Base-by-base conservation (phyloP, 192 early-diverging fungal genomes). In the Jimgerdemannia lactiflua region DNA sequence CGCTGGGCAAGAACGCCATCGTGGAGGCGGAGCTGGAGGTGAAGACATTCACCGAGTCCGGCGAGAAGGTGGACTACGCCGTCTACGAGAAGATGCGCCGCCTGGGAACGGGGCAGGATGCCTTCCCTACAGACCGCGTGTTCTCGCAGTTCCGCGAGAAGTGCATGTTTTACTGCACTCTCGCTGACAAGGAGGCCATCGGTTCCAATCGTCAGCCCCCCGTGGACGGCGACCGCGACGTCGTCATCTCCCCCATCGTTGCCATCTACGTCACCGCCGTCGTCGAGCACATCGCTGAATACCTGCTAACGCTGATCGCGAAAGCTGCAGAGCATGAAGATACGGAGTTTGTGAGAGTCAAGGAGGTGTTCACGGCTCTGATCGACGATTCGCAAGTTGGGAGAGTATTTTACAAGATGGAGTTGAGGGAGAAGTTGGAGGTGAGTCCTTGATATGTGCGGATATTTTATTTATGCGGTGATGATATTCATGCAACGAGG, bases 191-290 rank as follows among this genome's bases (percentile, higher is more conserved):
- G 59, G 79, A 80, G 19, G 75, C 76, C 71, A 71, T 73, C 39
- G 73, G 20, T 42, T 64, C 40, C 64, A 49, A 29, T 74, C 75
- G 44, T 29, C 67, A 69, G 20, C 20, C 59, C n/a, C 68, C 78
- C 19, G 42, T 68, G n/a, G 42, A 69, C n/a, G 71, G 44, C 7
- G 18, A 71, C 4, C 59, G 43, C 17, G 72, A 74, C 6, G 44
- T 77, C 6, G 67, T 75, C 3, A 77, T 83, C 11, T 83, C 78
- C 20, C 75, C 81, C 10, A 77, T 83, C 39, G 81, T 83, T 3
- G 88, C 88, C 54, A 89, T 89, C 65, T 89, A 89, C 79, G 79
- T 89, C 14, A 88, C 88, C 2, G 87, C 88, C 10, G 82, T 89
- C 2, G 67, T 89, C 39, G 88, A 89, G 63, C 86, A 89, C 74